Evolutionary conservation across 345 rosid species (phyloP).

Genomic region (Lenwebbia sp.): DNA sequence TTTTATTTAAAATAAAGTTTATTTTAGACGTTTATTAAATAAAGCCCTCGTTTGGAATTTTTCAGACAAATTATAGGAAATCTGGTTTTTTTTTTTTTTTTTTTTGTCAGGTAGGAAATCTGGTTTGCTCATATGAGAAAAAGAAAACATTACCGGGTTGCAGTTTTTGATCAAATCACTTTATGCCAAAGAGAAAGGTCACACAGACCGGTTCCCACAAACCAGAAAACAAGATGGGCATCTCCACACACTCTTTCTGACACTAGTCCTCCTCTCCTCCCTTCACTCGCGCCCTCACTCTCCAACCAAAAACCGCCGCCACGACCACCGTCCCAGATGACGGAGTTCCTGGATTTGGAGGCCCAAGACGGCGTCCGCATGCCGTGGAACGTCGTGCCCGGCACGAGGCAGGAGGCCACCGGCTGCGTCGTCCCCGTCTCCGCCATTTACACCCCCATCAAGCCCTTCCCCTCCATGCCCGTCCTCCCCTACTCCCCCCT

Average conservation of each 20-base stretch:
- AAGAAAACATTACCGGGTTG: neutral
- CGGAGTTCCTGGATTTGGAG: conserved; percentile 32
- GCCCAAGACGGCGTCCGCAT: conserved; percentile 30
- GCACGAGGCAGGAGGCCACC: conserved; percentile 43
- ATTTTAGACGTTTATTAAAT: too few species aligned
- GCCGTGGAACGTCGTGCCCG: conserved; percentile 29
- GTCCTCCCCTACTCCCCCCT: conserved; percentile 78
- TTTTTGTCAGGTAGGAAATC: too few species aligned
- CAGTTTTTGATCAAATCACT: neutral
- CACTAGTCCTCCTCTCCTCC: neutral
- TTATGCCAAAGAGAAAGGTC: neutral
- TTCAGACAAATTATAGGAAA: too few species aligned
- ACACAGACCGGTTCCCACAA: neutral
- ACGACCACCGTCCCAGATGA: conserved; percentile 1
- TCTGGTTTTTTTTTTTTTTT: too few species aligned
- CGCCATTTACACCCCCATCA: conserved; percentile 75
- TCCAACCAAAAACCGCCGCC: neutral
- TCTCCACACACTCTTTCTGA: neutral
- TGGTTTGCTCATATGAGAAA: too few species aligned
- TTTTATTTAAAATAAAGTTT: too few species aligned
- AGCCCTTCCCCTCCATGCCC: conserved; percentile 44
- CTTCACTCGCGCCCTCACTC: neutral
- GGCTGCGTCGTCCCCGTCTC: conserved; percentile 77
- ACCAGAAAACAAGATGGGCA: neutral
- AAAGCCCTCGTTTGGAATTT: too few species aligned